Percentiles rank a stretch among this genome's conserved stretches.
These are phyloP conservation scores for Wickerhamomyces chaumierensis DNA, from an alignment of 805 yeast species.

Conservation along the genomic window DNA sequence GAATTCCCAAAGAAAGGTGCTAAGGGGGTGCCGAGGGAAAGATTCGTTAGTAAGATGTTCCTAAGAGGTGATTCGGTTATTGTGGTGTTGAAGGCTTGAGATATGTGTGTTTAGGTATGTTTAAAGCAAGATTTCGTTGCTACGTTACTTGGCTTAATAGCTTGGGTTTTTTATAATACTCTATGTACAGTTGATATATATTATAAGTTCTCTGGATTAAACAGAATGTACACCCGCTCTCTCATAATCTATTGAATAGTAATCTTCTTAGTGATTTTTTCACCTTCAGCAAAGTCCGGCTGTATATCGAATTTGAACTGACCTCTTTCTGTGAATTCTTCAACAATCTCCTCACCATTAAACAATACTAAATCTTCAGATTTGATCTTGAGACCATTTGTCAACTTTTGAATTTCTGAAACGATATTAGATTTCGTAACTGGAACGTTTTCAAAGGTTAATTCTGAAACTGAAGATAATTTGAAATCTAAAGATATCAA, in stretches of 20 bases:
- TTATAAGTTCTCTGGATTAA: no score
- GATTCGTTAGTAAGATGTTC: constrained; percentile 84
- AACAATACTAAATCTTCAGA: constrained; percentile 7
- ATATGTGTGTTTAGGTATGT: no score
- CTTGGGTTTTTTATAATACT: no score
- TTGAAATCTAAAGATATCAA: constrained; percentile 14
- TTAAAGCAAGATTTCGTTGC: no score
- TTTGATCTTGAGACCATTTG: constrained; percentile 11
- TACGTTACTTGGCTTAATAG: no score
- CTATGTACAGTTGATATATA: no score
- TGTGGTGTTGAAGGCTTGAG: constrained; percentile 47
- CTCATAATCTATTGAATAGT: constrained; percentile 6
- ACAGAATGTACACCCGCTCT: no score
- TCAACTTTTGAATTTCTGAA: constrained; percentile 4
- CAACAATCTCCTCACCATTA: constrained; percentile 1
- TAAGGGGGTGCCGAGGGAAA: constrained; percentile 52
- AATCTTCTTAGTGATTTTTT: constrained; percentile 8
- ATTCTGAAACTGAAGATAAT: constrained; percentile 1
- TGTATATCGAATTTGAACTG: constrained; percentile 10
- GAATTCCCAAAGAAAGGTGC: constrained; percentile 51
- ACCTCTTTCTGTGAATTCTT: constrained; percentile 9
- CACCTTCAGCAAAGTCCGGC: constrained; percentile 6
- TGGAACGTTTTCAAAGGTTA: background rate
- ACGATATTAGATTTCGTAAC: constrained; percentile 8
- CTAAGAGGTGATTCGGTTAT: constrained; percentile 94